These are phyloP conservation scores for Yamadazyma paraphyllophila DNA, from an alignment of 805 yeast genomes.

Conservation along the genomic window DNA sequence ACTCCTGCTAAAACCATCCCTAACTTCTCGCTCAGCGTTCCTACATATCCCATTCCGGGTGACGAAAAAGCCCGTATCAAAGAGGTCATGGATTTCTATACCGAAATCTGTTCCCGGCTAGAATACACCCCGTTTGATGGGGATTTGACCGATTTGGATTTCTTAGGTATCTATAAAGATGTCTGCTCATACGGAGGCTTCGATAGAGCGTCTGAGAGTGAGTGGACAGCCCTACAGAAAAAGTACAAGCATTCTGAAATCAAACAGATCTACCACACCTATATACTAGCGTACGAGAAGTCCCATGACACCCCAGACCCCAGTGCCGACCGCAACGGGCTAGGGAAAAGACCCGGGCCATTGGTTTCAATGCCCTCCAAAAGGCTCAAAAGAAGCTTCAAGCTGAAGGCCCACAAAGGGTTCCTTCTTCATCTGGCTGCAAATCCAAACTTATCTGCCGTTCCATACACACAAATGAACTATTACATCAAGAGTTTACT, in stretches of 20 bases:
- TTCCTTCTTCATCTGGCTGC: constrained; percentile 23
- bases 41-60: not conserved
- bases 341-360: constrained; percentile 23
- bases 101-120: not conserved
- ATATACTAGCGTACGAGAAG: not conserved
- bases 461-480: constrained; percentile 4
- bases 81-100: not conserved
- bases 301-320: not conserved
- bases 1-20: not conserved
- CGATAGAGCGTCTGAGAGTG: not conserved
- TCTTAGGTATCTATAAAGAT: not conserved
- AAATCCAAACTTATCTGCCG: not conserved
- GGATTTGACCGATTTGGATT: not conserved
- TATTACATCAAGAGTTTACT: constrained; percentile 2
- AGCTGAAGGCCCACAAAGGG: constrained; percentile 45
- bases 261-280: not conserved
- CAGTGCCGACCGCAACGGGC: not conserved
- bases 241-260: not conserved
- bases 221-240: not conserved
- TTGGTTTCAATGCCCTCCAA: constrained; percentile 45
- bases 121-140: not conserved
- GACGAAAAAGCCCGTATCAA: not conserved
- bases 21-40: not conserved
- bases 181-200: constrained; percentile 1
- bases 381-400: constrained; percentile 46